These are phyloP conservation scores for Sarcodon aspratus DNA, from an alignment of 768 basidiomycete genomes.

Conservation along the genomic window DNA sequence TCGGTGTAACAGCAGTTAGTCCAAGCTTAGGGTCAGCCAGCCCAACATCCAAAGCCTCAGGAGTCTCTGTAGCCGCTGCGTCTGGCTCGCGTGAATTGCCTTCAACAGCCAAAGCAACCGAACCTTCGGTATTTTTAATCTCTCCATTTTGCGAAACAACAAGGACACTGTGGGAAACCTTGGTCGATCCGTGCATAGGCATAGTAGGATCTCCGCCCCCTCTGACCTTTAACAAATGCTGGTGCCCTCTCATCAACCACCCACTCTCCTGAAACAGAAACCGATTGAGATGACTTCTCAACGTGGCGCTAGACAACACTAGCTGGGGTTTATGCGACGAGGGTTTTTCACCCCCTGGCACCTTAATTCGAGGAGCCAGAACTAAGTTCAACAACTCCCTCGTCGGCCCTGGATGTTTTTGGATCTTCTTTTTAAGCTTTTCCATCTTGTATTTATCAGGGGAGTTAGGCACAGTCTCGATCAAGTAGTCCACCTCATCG, in stretches of 20 bases:
- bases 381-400: slow-evolving; percentile 32
- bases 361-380: background rate
- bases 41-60: too few relatives aligned
- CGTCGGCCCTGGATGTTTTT: slow-evolving; percentile 48
- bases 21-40: too few relatives aligned
- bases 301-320: slow-evolving; percentile 61
- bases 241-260: slow-evolving; percentile 31
- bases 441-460: slow-evolving; percentile 24
- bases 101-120: slow-evolving; percentile 10
- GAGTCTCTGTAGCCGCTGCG: too few relatives aligned
- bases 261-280: slow-evolving; percentile 45
- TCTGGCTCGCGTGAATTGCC: too few relatives aligned
- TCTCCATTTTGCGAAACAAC: slow-evolving; percentile 43
- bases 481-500: slow-evolving; percentile 68
- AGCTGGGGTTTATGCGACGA: slow-evolving; percentile 36
- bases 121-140: slow-evolving; percentile 44
- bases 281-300: slow-evolving; percentile 41
- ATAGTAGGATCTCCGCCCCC: slow-evolving; percentile 4
- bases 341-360: background rate
- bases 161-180: slow-evolving; percentile 39
- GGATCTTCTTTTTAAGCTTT: slow-evolving; percentile 27
- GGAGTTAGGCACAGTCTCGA: slow-evolving; percentile 39
- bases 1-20: too few relatives aligned
- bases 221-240: slow-evolving; percentile 10
- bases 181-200: slow-evolving; percentile 2